These are phyloP conservation scores for Solidago caesia DNA, from an alignment of 129 eudicot genomes.

Conservation along the genomic window DNA sequence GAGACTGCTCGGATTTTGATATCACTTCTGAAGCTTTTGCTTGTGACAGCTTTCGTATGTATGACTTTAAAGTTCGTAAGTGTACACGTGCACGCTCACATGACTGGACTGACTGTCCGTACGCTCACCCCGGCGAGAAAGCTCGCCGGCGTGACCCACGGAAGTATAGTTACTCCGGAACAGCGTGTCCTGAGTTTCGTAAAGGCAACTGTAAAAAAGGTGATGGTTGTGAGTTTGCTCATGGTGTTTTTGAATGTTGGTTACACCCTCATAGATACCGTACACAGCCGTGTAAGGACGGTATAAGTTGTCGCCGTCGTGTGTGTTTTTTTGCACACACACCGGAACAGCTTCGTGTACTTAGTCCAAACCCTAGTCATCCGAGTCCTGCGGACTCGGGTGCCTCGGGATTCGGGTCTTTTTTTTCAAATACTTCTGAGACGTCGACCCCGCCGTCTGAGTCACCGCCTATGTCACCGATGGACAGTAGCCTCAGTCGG, in stretches of 20 bases:
- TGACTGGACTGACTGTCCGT: conserved; percentile 97
- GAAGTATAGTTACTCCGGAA: conserved; percentile 64
- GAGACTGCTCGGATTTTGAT: conserved; percentile 28
- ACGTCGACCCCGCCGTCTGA: conserved; percentile 47
- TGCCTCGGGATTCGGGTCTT: conserved; percentile 31
- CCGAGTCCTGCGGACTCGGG: conserved; percentile 46
- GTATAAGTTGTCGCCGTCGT: conserved; percentile 51
- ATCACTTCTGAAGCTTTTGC: conserved; percentile 47
- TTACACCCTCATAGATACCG: conserved; percentile 76
- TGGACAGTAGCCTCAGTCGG: conserved; percentile 41
- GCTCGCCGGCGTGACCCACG: conserved; percentile 84
- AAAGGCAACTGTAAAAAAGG: conserved; percentile 74
- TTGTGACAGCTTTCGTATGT: conserved; percentile 69
- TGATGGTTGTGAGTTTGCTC: conserved; percentile 72
- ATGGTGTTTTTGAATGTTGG: conserved; percentile 94
- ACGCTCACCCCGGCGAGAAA: conserved; percentile 79
- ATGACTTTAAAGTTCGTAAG: conserved; percentile 69
- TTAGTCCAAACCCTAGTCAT: conserved; percentile 50
- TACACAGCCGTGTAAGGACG: conserved; percentile 88
- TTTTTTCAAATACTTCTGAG: conserved; percentile 42
- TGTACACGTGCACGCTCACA: conserved; percentile 70
- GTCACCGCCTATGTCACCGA: conserved; percentile 76
- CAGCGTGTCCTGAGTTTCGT: conserved; percentile 82
- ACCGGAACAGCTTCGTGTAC: conserved; percentile 75
- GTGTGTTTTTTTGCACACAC: conserved; percentile 89